Evolutionary conservation across 768 basidiomycete genomes (phyloP), one percentile per base, ranked within the genome.

Genomic region (Zangia roseola): DNA sequence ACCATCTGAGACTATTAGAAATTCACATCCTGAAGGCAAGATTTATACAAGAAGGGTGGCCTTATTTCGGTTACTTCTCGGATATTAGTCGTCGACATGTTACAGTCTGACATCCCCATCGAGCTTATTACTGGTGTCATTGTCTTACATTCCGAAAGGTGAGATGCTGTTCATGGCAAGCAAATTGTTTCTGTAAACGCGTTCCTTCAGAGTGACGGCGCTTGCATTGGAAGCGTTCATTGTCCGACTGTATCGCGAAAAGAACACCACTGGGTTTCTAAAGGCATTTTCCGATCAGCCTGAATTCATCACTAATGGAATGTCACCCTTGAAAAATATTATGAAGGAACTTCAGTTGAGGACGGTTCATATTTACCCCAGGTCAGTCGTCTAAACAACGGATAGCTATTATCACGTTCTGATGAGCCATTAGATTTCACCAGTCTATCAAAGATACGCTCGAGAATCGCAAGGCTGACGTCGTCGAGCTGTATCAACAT

Each of bases 201-300:
- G 23, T 10, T 41, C 12, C n/a, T 38, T 5, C 59, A 94, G 94
- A 64, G 88, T 95, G 10, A 91, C 88, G 0, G 80, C 90, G 2
- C 77, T 92, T 1, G 88, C 84, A 21, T 73, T 86, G 40, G 95
- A 97, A 63, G 91, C 94, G 0, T 99, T 98, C 71, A 91, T 97
- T 31, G 86, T 94, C 41, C 83, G 94, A 3, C 72, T 97, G 3
- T 97, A 87, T 63, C 81, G 95, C 35, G 86, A 97, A 68, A 83
- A 86, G 71, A 99, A 97, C 71, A 81, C 78, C 64, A 76, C 74
- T 2, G 95, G 95, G 1, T 99, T 98, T 67, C 73, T 97, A 55
- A 98, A 99, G 68, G 97, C 93, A 0, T 97, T 99, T 63, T 91
- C 93, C 2, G 97, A 98, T 67, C 89, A 97, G 59, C 94, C 95